These are phyloP conservation scores for Xylaria sp. DNA, from an alignment of 2,329 filamentous ascomycete species.

Conservation along the genomic window DNA sequence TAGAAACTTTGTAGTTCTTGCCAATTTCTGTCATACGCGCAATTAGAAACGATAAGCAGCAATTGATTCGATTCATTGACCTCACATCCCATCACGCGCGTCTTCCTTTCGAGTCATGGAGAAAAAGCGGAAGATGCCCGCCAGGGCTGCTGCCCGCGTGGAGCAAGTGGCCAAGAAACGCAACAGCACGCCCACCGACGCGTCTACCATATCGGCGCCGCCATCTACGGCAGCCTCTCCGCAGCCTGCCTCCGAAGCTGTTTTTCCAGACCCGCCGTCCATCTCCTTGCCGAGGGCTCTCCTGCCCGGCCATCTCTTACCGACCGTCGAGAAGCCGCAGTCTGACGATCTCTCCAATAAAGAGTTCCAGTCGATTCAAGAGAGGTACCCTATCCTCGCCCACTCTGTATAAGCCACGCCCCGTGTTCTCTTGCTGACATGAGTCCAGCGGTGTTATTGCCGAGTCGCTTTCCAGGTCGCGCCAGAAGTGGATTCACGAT, in stretches of 20 bases:
- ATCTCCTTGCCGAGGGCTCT: constrained; percentile 55
- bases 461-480: constrained; percentile 68
- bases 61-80: not conserved
- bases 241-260: constrained; percentile 35
- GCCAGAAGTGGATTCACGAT: constrained; percentile 65
- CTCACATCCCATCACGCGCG: not conserved
- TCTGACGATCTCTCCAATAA: constrained; percentile 54
- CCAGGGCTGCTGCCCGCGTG: constrained; percentile 55
- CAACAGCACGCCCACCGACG: constrained; percentile 50
- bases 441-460: constrained; percentile 61
- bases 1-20: not conserved
- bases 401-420: not conserved
- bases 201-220: constrained; percentile 43
- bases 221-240: constrained; percentile 28
- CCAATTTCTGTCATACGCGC: not conserved
- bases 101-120: constrained; percentile 44
- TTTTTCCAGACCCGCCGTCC: constrained; percentile 29
- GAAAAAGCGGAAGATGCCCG: constrained; percentile 60
- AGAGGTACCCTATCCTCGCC: constrained; percentile 50
- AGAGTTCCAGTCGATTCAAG: constrained; percentile 68
- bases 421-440: constrained; percentile 15
- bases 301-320: constrained; percentile 61
- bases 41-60: not conserved
- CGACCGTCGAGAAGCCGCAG: constrained; percentile 64
- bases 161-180: constrained; percentile 58